Evolutionary conservation across 1,284 basidiomycete genomes (phyloP), one percentile per base, ranked within the genome.

Genomic region (Cutaneotrichosporon mucoides): DNA sequence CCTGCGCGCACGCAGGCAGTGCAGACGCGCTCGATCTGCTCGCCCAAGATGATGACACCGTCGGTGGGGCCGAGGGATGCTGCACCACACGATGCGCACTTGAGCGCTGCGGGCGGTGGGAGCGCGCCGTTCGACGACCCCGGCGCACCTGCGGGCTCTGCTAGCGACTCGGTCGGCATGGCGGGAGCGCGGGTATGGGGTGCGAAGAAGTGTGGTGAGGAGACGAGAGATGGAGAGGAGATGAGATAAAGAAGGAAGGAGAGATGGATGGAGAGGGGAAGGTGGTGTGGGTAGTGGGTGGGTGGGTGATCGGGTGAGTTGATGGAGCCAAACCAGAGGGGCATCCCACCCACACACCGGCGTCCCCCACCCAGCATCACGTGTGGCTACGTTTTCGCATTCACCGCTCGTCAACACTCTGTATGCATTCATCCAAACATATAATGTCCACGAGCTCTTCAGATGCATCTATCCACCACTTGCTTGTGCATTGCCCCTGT

Each of bases 81-180:
- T 2, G 63, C 57, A 11, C 75, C 75, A 61, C 75, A 76, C 24
- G 70, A 46, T 1, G 69, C 61, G 57, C 75, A 76, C 64, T 76
- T 76, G 63, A 72, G 65, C 10, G 55, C 43, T 4, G 57, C 63
- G 9, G 62, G 60, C 10, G 55, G 66, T 47, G 51, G 66, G 45
- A 57, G 59, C 12, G 47, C 36, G 38, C 48, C 57, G 38, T 33
- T 51, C 41, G 42, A 34, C 10, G 41, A n/a, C n/a, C n/a, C 49
- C 37, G 49, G 50, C 44, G 15, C 45, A 12, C 11, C 48, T 45
- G 60, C 48, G 12, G 65, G 58, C 34, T 61, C 56, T 37, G 68
- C 55, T 11, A 58, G 56, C 24, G 72, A 72, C 64, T 75, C 73
- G 11, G 73, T 65, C 13, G 75, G 73, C 73, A 76, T 75, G 37